phyloP scores from a whole-genome alignment of 2,329 filamentous ascomycete species.

The Penicillium italicum region DNA sequence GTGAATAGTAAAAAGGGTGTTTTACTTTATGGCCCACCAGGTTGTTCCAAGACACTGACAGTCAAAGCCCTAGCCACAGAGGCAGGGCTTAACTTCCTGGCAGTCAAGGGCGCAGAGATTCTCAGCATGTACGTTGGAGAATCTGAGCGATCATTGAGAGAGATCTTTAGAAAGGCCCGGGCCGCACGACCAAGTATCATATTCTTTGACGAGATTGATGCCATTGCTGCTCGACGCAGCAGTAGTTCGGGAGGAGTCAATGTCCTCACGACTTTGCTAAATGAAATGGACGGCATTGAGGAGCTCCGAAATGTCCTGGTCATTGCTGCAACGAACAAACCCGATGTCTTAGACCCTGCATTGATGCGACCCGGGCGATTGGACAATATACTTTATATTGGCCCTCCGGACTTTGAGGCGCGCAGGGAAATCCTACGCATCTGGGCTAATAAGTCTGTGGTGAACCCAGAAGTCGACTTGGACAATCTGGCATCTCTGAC shows the following conservation, averaged over 20 bases:
- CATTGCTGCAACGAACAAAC: slow-evolving; percentile 86
- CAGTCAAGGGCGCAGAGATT: slow-evolving; percentile 88
- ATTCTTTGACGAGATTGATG: slow-evolving; percentile 96
- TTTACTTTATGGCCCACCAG: slow-evolving; percentile 85
- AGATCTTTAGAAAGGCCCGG: slow-evolving; percentile 79
- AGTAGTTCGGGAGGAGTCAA: slow-evolving; percentile 60
- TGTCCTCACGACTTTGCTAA: slow-evolving; percentile 82
- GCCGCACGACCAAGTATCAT: slow-evolving; percentile 88
- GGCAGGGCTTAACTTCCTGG: slow-evolving; percentile 87
- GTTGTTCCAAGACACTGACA: slow-evolving; percentile 90
- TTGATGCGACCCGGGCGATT: slow-evolving; percentile 82
- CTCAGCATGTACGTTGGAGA: slow-evolving; percentile 97
- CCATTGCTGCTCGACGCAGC: slow-evolving; percentile 64
- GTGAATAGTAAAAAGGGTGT: slow-evolving; percentile 71
- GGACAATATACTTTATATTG: slow-evolving; percentile 80
- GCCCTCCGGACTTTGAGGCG: slow-evolving; percentile 69
- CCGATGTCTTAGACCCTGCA: slow-evolving; percentile 79
- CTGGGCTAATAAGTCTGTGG: slow-evolving; percentile 58
- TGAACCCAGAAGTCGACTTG: slow-evolving; percentile 64
- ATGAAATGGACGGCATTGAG: slow-evolving; percentile 95
- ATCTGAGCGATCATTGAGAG: slow-evolving; percentile 79
- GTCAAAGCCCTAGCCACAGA: slow-evolving; percentile 90
- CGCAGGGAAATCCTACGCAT: slow-evolving; percentile 72
- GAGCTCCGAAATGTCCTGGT: slow-evolving; percentile 77
- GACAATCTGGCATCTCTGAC: slow-evolving; percentile 59